Conservation (phyloP, 805 yeast species). For the Torulaspora maleeae region DNA sequence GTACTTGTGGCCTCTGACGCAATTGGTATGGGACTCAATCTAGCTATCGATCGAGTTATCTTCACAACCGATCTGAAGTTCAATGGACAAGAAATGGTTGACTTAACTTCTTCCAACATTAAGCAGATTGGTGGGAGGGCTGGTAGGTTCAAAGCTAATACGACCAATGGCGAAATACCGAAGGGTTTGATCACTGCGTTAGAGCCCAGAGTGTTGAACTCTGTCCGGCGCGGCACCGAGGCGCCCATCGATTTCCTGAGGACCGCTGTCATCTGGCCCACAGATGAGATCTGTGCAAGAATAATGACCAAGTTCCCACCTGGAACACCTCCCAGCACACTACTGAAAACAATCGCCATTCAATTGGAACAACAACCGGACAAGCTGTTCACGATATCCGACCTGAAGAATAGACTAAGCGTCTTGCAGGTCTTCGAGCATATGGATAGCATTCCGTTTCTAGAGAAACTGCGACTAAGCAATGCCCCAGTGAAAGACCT, state of each 20-base stretch:
- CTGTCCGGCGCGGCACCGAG: constrained; percentile 45
- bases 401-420: constrained; percentile 34
- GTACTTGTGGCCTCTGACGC: constrained; percentile 95
- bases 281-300: constrained; percentile 61
- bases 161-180: constrained; percentile 16
- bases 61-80: constrained; percentile 67
- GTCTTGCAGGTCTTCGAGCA: constrained; percentile 44
- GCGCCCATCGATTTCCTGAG: constrained; percentile 48
- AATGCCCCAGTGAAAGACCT: constrained; percentile 57
- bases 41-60: constrained; percentile 74
- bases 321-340: constrained; percentile 42
- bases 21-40: constrained; percentile 93
- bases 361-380: constrained; percentile 21
- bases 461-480: constrained; percentile 53
- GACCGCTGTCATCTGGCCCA: constrained; percentile 77
- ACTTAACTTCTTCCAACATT: constrained; percentile 57
- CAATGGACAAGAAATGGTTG: constrained; percentile 51
- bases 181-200: constrained; percentile 56
- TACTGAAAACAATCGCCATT: constrained; percentile 46
- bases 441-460: constrained; percentile 43
- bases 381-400: constrained; percentile 27
- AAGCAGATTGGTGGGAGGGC: constrained; percentile 97
- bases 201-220: constrained; percentile 39
- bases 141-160: constrained; percentile 56
- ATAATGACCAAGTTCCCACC: constrained; percentile 59